Base-by-base conservation (phyloP, 164 flowering plant genomes). In the Dillenia suffruticosa region DNA sequence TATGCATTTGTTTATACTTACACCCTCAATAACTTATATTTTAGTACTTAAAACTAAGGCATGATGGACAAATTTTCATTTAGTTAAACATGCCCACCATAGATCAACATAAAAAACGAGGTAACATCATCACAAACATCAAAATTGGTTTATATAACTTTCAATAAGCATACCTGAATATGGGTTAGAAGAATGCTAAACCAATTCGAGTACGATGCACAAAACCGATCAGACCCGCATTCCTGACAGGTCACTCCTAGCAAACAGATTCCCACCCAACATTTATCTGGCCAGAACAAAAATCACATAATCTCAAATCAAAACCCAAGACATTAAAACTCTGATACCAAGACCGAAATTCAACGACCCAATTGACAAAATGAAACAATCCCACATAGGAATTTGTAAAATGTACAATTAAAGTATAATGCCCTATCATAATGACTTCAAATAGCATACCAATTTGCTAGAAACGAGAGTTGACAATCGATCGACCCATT, bases 181-280 rank as follows among this genome's bases (percentile, higher is more conserved):
- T 72, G 80, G 3, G 82, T 46, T 10, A 81, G 61, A 50, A 93
- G 82, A 61, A 76, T 82, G 24, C 76, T 67, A 61, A 90, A 81
- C 97, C 97, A 90, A 53, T 53, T 62, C 49, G 84, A 54, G 66
- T 88, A 83, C 0, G 88, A 90, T 26, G 77, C 74, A 68, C 82
- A 60, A 66, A 88, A 88, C 22, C 92, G 93, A 45, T 74, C 82
- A 14, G 72, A 54, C 58, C 87, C 79, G 76, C 94, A 87, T 40
- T 79, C 84, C 63, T 83, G 82, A 67, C 81, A 78, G 57, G 96
- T 84, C 66, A 93, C 65, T 9, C 98, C 96, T 10, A 93, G 81
- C 69, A 90, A 83, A 64, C 84, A 81, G 51, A 83, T 82, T 46
- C 97, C 97, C 44, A 78, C 85, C 96, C 93, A 90, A 51, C 90